Conservation (phyloP, 768 basidiomycete species). For the Sistotremastrum suecicum region DNA sequence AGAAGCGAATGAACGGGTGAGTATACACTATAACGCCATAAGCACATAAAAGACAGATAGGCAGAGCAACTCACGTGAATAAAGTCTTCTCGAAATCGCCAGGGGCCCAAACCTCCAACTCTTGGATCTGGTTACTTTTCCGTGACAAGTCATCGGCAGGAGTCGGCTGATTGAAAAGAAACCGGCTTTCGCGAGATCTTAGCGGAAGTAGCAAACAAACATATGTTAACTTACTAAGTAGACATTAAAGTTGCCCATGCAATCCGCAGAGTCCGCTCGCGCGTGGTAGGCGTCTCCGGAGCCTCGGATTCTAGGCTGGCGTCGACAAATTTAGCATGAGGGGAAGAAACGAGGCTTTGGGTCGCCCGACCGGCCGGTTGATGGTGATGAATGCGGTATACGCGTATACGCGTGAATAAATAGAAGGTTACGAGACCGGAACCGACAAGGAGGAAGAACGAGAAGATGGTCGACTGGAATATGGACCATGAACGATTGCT, state of each 20-base stretch:
- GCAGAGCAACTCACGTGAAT: slow-evolving; percentile 23
- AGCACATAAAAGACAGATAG: not conserved
- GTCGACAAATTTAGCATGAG: slow-evolving; percentile 51
- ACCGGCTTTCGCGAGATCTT: slow-evolving; percentile 46
- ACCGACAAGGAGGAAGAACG: slow-evolving; percentile 36
- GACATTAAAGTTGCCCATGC: slow-evolving; percentile 13
- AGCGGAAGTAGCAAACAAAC: slow-evolving; percentile 47
- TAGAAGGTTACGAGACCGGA: slow-evolving; percentile 50
- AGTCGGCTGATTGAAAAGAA: slow-evolving; percentile 11
- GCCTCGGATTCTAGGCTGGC: slow-evolving; percentile 30
- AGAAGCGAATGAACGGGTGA: slow-evolving; percentile 63
- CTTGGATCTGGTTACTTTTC: slow-evolving; percentile 46
- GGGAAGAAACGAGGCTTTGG: slow-evolving; percentile 52
- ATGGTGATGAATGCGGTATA: slow-evolving; percentile 54
- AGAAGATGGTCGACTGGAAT: slow-evolving; percentile 48
- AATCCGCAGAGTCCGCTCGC: slow-evolving; percentile 27
- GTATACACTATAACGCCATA: slow-evolving; percentile 35
- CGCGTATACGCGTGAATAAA: slow-evolving; percentile 52
- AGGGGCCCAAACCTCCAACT: slow-evolving; percentile 68
- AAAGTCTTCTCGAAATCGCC: slow-evolving; percentile 55
- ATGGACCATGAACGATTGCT: slow-evolving; percentile 1
- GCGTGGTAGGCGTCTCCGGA: slow-evolving; percentile 25
- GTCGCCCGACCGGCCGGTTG: too few relatives aligned
- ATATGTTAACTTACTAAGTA: slow-evolving; percentile 29
- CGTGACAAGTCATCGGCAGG: slow-evolving; percentile 21